A percentile compares a stretch with the other conserved stretches of the same genome.
phyloP scores from a whole-genome alignment of 2,329 filamentous ascomycete species.

The Penicillium sp. region DNA sequence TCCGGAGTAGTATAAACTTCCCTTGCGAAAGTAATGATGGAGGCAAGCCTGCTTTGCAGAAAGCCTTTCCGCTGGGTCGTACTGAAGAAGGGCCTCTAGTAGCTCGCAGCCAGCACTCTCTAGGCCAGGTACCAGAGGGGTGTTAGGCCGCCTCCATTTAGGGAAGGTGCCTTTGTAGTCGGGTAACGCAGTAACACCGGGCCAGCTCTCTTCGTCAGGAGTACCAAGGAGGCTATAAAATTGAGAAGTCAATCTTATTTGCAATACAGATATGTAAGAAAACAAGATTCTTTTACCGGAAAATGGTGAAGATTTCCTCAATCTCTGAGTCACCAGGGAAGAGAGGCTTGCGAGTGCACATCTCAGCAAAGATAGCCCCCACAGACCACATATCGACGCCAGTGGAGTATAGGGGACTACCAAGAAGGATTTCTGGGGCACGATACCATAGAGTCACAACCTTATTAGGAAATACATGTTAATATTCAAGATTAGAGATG shows the following conservation, averaged over 20 bases:
- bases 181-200: conserved; percentile 86
- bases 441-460: conserved; percentile 95
- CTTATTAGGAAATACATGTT: conserved; percentile 34
- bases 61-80: conserved; percentile 81
- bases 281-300: conserved; percentile 60
- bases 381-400: conserved; percentile 96
- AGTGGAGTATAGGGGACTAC: conserved; percentile 87
- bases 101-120: conserved; percentile 59
- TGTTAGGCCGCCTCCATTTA: conserved; percentile 76
- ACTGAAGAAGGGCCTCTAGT: conserved; percentile 71
- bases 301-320: conserved; percentile 93
- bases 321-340: conserved; percentile 93
- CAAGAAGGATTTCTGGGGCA: conserved; percentile 83
- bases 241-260: conserved; percentile 34
- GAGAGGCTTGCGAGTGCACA: conserved; percentile 89
- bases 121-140: conserved; percentile 68
- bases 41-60: conserved; percentile 84
- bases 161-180: conserved; percentile 92
- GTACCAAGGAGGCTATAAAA: conserved; percentile 67
- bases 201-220: conserved; percentile 78
- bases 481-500: not conserved
- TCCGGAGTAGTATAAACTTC: conserved; percentile 50
- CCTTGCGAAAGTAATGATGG: conserved; percentile 74
- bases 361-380: conserved; percentile 92
- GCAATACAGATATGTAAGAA: not conserved